Evolutionary conservation across 1,284 basidiomycete species (phyloP).

Genomic region (Apiotrichum domesticum): DNA sequence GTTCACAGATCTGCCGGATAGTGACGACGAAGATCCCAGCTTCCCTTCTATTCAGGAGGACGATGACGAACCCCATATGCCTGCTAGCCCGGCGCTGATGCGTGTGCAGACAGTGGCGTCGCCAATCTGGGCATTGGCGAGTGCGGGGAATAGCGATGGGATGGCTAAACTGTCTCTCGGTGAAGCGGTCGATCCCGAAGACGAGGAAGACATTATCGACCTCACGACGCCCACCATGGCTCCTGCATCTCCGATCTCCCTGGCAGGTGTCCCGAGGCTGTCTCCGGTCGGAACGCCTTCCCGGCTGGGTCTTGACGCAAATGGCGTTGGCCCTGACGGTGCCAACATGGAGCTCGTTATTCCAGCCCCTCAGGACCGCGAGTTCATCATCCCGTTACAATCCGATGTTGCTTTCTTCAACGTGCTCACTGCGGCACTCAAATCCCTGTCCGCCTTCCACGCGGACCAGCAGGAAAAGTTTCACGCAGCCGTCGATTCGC

Average conservation of each 20-base stretch:
- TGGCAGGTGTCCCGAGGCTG: too few species aligned
- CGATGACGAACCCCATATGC: neutral
- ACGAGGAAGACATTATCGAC: neutral
- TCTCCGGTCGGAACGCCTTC: too few species aligned
- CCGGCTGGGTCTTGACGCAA: too few species aligned
- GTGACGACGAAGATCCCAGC: conserved; percentile 23
- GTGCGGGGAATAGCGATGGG: conserved; percentile 17
- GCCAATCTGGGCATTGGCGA: conserved; percentile 44
- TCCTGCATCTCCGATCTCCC: neutral
- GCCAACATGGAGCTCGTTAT: neutral
- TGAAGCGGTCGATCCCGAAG: conserved; percentile 16
- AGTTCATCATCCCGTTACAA: conserved; percentile 72
- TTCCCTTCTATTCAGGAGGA: conserved; percentile 22
- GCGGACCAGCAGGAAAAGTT: conserved; percentile 60
- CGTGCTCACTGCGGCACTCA: conserved; percentile 65
- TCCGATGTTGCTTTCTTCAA: conserved; percentile 79
- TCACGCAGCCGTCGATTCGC: conserved; percentile 54
- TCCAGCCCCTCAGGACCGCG: conserved; percentile 32
- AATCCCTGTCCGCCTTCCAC: conserved; percentile 63
- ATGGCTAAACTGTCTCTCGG: conserved; percentile 34
- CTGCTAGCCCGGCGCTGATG: conserved; percentile 33
- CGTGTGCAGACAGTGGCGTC: conserved; percentile 29
- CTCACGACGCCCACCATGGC: conserved; percentile 9
- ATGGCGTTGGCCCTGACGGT: neutral
- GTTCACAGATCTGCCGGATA: neutral